Percentiles rank a stretch among this genome's conserved stretches.
phyloP scores from a whole-genome alignment of 169 alveolate species.

The Cryptosporidium parvum region DNA sequence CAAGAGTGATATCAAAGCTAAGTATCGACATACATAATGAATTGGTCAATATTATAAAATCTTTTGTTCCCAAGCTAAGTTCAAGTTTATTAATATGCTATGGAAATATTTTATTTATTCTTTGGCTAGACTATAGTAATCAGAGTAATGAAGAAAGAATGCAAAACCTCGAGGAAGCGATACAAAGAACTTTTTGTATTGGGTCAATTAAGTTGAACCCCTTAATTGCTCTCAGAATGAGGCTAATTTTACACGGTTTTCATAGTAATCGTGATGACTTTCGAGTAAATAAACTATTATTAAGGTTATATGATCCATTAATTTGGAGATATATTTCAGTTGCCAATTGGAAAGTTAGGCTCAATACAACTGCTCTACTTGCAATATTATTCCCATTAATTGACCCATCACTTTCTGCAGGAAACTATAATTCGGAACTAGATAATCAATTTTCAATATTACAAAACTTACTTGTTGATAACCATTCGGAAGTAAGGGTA shows the following conservation, averaged over 20 bases:
- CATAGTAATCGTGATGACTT: constrained; percentile 51
- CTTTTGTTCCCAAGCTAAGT: constrained; percentile 7
- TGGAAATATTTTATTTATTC: constrained; percentile 27
- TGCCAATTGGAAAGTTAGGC: constrained; percentile 70
- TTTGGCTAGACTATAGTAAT: constrained; percentile 35
- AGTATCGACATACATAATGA: not conserved
- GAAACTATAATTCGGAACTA: constrained; percentile 23
- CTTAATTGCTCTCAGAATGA: constrained; percentile 42
- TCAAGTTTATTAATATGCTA: constrained; percentile 7
- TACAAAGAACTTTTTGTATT: constrained; percentile 36
- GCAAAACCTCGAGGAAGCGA: constrained; percentile 34
- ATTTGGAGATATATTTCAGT: constrained; percentile 71
- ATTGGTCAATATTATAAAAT: constrained; percentile 1
- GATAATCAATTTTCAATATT: constrained; percentile 38
- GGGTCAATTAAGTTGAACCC: constrained; percentile 58
- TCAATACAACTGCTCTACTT: constrained; percentile 61
- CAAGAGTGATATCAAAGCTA: constrained; percentile 22
- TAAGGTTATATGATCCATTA: constrained; percentile 68
- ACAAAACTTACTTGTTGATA: constrained; percentile 35
- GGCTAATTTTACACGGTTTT: constrained; percentile 50
- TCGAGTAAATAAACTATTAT: constrained; percentile 23
- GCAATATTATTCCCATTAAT: constrained; percentile 64
- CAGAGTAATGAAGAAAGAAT: not conserved
- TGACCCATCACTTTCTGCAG: constrained; percentile 32
- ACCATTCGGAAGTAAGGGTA: constrained; percentile 44